Evolutionary conservation across 2,329 filamentous ascomycete genomes (phyloP).

Genomic region (Hymenoscyphus fraxineus): DNA sequence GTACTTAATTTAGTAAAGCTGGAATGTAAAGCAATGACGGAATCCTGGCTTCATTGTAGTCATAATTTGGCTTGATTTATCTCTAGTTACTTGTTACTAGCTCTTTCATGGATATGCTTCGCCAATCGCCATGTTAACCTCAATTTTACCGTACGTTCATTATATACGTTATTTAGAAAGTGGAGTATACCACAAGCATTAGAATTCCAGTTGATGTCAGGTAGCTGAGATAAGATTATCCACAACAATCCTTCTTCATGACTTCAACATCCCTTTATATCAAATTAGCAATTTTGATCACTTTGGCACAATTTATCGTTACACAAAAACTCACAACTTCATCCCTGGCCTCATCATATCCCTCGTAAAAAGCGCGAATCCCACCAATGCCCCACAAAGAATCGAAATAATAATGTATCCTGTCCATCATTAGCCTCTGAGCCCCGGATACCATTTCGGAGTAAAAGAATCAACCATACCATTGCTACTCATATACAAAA

Average conservation of each 20-base stretch:
- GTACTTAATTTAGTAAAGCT: too few species aligned
- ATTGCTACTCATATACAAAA: slow-evolving; percentile 29
- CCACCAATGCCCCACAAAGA: slow-evolving; percentile 20
- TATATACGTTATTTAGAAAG: too few species aligned
- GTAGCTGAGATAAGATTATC: background rate
- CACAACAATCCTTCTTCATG: slow-evolving; percentile 10
- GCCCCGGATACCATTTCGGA: background rate
- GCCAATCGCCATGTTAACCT: too few species aligned
- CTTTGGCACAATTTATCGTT: background rate
- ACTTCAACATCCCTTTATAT: background rate
- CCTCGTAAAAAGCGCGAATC: slow-evolving; percentile 26
- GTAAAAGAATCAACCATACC: slow-evolving; percentile 12
- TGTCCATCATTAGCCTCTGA: slow-evolving; percentile 7
- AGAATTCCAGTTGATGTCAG: too few species aligned
- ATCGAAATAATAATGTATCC: slow-evolving; percentile 28
- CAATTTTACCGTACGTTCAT: too few species aligned
- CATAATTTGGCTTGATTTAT: too few species aligned
- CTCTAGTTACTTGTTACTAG: too few species aligned
- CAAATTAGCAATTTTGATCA: background rate
- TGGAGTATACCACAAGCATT: too few species aligned
- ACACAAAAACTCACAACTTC: background rate
- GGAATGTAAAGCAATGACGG: too few species aligned
- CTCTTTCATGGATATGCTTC: too few species aligned
- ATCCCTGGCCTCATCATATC: slow-evolving; percentile 15
- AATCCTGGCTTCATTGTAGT: too few species aligned